These are phyloP conservation scores for Peterozyma toletana DNA, from an alignment of 805 yeast genomes.

Conservation along the genomic window DNA sequence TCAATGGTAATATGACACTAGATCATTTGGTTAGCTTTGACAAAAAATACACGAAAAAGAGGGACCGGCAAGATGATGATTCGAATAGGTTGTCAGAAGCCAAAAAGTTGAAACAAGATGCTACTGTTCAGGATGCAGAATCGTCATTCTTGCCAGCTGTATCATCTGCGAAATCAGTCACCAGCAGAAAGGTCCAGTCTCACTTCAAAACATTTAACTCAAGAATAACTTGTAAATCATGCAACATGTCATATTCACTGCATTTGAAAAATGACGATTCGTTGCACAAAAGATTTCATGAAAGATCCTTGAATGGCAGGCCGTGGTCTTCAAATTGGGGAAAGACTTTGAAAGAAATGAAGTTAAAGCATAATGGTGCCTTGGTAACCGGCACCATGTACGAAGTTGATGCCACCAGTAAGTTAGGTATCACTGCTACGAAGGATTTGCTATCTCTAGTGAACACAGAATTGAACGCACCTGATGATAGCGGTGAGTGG, in stretches of 20 bases:
- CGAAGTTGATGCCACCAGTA: slow-evolving; percentile 24
- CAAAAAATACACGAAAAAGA: no score
- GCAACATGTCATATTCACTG: slow-evolving; percentile 47
- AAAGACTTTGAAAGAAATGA: slow-evolving; percentile 9
- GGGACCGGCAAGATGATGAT: no score
- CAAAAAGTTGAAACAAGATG: no score
- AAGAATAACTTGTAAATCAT: slow-evolving; percentile 32
- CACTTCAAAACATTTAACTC: slow-evolving; percentile 12
- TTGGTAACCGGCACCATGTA: slow-evolving; percentile 17
- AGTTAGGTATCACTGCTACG: slow-evolving; percentile 25
- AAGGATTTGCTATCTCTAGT: slow-evolving; percentile 41
- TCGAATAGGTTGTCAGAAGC: neutral
- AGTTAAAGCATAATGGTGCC: neutral
- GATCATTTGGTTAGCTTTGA: no score
- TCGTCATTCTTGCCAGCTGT: no score
- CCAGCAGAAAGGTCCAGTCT: slow-evolving; percentile 8
- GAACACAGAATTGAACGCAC: slow-evolving; percentile 57
- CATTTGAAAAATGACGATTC: slow-evolving; percentile 33
- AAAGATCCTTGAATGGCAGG: slow-evolving; percentile 38
- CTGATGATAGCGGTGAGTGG: slow-evolving; percentile 20
- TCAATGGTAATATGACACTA: no score
- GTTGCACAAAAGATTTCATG: slow-evolving; percentile 47
- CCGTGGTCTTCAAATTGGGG: slow-evolving; percentile 38
- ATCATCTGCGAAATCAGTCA: neutral
- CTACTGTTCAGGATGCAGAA: neutral